Evolutionary conservation across 768 basidiomycete species (phyloP), one percentile per base, ranked within the genome.

Genomic region (Leccinum arenicola): DNA sequence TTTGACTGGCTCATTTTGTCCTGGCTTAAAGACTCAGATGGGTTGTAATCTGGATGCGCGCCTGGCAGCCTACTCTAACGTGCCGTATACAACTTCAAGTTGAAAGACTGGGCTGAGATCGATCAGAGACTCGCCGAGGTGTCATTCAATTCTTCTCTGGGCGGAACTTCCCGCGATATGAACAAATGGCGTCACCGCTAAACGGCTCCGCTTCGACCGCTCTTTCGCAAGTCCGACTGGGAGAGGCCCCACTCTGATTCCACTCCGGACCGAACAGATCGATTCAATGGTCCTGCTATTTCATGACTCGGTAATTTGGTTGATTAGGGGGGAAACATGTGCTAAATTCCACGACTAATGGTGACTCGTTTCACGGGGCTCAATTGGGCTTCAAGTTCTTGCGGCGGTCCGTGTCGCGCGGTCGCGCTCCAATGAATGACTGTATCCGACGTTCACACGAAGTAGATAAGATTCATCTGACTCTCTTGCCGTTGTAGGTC

Each of bases 111-210:
- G 31, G 4, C 11, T 15, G 35, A 36, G 35, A 10, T 27, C 7
- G 9, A 11, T 35, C 33, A 35, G 33, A 12, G 10, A 35, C 12
- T 35, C 33, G 33, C 33, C 33, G 14, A 15, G 14, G 36, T 38
- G 14, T 15, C 15, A 38, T 15, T 38, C 15, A 38, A 38, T 33
- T 6, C 12, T 33, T 5, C 61, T 82, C 9, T 8, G 3, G 0
- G n/a, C 38, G 38, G 38, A 40, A 40, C 38, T 40, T 40, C 14
- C 15, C 17, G 38, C 40, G n/a, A n/a, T 10, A 40, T 38, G 36
- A 38, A 38, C 36, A 36, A 36, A 0, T 36, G 35, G 14, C 36
- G 36, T 6, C 36, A 3, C 36, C 36, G 15, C 7, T 38, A 38
- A 36, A 38, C 15, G 15, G 36, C 3, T 38, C 38, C 40, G 17